Evolutionary conservation across 1,284 basidiomycete genomes (phyloP).

Genomic region (Takashimella tepidaria): DNA sequence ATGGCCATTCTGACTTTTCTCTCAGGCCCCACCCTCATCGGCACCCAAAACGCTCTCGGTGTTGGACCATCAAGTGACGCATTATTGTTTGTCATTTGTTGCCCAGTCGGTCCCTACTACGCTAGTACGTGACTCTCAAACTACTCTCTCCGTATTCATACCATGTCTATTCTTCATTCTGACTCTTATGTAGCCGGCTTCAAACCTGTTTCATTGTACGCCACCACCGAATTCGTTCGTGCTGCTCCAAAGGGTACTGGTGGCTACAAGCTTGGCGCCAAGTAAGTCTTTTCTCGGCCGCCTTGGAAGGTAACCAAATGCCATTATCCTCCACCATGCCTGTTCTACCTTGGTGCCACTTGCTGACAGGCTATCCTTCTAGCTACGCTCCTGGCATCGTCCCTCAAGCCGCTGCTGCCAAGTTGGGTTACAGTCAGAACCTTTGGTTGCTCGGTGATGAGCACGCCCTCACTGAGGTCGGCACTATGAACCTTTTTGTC

Average conservation of each 20-base stretch:
- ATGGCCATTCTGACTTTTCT: too few species aligned
- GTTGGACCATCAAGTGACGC: constrained; percentile 84
- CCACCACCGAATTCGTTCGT: constrained; percentile 83
- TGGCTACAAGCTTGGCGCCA: constrained; percentile 84
- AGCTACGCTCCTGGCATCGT: constrained; percentile 81
- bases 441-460: constrained; percentile 89
- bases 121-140: constrained; percentile 50
- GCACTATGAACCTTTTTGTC: constrained; percentile 95
- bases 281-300: constrained; percentile 50
- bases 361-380: constrained; percentile 12
- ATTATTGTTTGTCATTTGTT: constrained; percentile 89
- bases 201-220: constrained; percentile 89
- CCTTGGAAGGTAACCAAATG: too few species aligned
- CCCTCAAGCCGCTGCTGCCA: constrained; percentile 78
- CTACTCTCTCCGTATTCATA: too few species aligned
- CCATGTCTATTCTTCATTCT: too few species aligned
- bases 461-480: constrained; percentile 72
- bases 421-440: constrained; percentile 86
- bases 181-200: constrained; percentile 59
- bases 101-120: constrained; percentile 93
- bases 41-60: constrained; percentile 81
- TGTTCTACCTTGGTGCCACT: background rate
- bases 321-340: background rate
- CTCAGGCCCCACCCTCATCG: constrained; percentile 61
- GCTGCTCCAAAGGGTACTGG: constrained; percentile 91